Percentiles rank a stretch among this genome's conserved stretches.
Evolutionary conservation across 148 eudicot species (phyloP).

Genomic region (Gaultheria prostrata): DNA sequence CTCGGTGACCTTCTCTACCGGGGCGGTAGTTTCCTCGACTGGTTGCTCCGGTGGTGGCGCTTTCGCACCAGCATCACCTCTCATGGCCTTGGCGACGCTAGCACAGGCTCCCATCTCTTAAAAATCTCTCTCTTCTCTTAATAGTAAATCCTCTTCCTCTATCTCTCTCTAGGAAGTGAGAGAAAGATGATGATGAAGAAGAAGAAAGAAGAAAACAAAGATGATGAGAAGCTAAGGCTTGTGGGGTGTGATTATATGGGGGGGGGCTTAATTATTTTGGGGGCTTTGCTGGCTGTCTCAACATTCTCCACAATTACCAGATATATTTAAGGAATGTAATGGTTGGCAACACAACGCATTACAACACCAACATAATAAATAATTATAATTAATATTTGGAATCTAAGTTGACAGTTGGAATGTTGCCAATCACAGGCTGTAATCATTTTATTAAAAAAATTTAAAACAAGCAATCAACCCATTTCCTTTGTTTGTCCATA

Average conservation of each 20-base stretch:
- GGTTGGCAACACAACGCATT: not conserved
- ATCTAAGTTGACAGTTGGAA: conserved; percentile 2
- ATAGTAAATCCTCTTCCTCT: not conserved
- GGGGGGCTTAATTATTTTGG: not conserved
- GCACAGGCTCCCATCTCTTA: conserved; percentile 33
- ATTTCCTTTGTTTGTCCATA: not conserved
- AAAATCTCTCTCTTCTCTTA: not conserved
- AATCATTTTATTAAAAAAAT: conserved; percentile 28
- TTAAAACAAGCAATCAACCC: not conserved
- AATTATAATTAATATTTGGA: not conserved
- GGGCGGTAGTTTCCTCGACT: conserved; percentile 21
- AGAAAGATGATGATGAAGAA: not conserved
- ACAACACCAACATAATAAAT: not conserved
- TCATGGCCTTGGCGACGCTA: conserved; percentile 29
- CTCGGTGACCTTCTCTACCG: not conserved
- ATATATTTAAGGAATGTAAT: conserved; percentile 4
- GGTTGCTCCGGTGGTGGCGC: conserved; percentile 29
- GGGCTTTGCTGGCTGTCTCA: not conserved
- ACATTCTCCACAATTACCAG: not conserved
- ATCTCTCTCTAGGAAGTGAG: conserved; percentile 13
- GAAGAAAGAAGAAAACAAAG: not conserved
- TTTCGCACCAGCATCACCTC: conserved; percentile 10
- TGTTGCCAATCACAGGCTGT: conserved; percentile 8
- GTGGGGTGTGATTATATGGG: not conserved
- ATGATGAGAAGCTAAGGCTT: not conserved